These are phyloP conservation scores for Daucus carota DNA, from an alignment of 129 eudicot genomes.

Conservation along the genomic window DNA sequence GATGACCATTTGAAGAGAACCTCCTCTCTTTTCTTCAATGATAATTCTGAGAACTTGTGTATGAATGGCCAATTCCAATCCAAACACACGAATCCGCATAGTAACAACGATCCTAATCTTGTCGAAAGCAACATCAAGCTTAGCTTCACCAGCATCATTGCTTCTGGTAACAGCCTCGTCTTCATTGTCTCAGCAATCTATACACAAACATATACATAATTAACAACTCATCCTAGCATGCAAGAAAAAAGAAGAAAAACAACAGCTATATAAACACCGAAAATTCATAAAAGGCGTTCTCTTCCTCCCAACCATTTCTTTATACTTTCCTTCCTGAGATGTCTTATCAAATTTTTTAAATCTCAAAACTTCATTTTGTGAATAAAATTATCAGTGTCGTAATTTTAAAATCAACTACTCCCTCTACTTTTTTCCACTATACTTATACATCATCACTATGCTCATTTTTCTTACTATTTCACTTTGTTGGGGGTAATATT, in stretches of 20 bases:
- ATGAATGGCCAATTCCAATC: constrained; percentile 75
- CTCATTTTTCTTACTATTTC: too few relatives aligned
- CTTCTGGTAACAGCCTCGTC: constrained; percentile 48
- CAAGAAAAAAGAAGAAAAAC: background rate
- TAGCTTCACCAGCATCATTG: constrained; percentile 33
- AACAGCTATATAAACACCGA: background rate
- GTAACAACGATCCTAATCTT: constrained; percentile 64
- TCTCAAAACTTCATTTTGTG: too few relatives aligned
- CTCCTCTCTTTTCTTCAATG: constrained; percentile 54
- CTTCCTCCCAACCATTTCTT: too few relatives aligned
- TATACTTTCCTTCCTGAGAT: too few relatives aligned
- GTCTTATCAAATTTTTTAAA: too few relatives aligned
- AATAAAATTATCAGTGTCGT: too few relatives aligned
- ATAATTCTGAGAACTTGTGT: constrained; percentile 56
- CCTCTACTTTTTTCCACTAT: too few relatives aligned
- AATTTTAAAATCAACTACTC: too few relatives aligned
- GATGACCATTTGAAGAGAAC: constrained; percentile 77
- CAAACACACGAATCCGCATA: constrained; percentile 66
- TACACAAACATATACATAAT: background rate
- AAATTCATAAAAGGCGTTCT: background rate
- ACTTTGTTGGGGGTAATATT: too few relatives aligned
- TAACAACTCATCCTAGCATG: background rate
- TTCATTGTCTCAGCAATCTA: constrained; percentile 66
- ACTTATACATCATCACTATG: too few relatives aligned
- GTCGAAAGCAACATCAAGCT: constrained; percentile 57